A percentile compares a stretch with the other conserved stretches of the same genome.
These are phyloP conservation scores for Mycena epipterygia DNA, from an alignment of 768 basidiomycete genomes.

Conservation along the genomic window DNA sequence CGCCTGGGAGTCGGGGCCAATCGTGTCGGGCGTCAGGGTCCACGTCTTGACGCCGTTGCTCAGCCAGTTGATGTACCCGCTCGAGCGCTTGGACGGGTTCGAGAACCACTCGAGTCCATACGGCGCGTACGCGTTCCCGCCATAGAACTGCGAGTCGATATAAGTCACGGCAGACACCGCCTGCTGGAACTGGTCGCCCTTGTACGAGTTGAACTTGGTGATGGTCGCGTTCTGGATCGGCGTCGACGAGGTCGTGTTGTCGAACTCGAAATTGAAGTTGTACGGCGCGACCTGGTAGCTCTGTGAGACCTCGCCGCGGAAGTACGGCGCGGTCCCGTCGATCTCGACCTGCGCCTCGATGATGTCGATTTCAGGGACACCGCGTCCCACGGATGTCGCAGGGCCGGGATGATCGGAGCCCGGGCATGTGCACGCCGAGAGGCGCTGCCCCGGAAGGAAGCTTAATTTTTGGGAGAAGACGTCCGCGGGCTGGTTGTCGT, in stretches of 20 bases:
- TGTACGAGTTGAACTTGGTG: slow-evolving; percentile 65
- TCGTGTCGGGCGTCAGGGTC: slow-evolving; percentile 65
- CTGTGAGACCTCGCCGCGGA: slow-evolving; percentile 69
- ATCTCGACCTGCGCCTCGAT: slow-evolving; percentile 76
- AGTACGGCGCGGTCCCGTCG: slow-evolving; percentile 33
- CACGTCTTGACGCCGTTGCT: slow-evolving; percentile 68
- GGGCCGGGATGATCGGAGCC: slow-evolving; percentile 82
- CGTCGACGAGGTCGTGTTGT: slow-evolving; percentile 56
- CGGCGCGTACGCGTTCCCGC: slow-evolving; percentile 56
- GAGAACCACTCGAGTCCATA: slow-evolving; percentile 77
- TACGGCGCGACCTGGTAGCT: slow-evolving; percentile 74
- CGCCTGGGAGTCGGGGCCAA: slow-evolving; percentile 64
- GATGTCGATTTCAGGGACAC: slow-evolving; percentile 83
- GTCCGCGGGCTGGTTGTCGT: slow-evolving; percentile 65
- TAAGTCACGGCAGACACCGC: slow-evolving; percentile 63
- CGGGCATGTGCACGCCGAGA: slow-evolving; percentile 78
- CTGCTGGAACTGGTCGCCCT: slow-evolving; percentile 70
- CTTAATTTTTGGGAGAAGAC: slow-evolving; percentile 74
- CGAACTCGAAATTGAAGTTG: slow-evolving; percentile 65
- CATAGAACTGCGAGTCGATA: slow-evolving; percentile 60
- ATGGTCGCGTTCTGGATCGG: slow-evolving; percentile 57
- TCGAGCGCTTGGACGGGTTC: slow-evolving; percentile 59
- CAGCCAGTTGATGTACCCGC: slow-evolving; percentile 70
- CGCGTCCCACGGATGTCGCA: slow-evolving; percentile 63
- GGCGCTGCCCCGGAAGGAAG: slow-evolving; percentile 82